Evolutionary conservation across 495 filamentous ascomycete species (phyloP).

Genomic region (Penicillium robsamsonii): DNA sequence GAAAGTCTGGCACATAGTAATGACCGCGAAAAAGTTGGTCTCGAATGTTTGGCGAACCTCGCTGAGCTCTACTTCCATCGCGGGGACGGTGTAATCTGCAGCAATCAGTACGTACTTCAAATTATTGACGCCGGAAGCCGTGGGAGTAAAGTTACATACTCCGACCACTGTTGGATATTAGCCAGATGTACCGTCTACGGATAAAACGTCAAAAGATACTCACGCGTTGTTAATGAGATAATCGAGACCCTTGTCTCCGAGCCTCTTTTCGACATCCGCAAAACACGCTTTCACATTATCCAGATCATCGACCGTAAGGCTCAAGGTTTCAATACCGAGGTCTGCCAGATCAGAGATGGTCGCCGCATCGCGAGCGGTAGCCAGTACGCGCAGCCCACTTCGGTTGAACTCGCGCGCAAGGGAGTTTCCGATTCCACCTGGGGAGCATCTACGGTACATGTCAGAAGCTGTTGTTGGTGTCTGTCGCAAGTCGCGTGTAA

Average conservation of each 20-base stretch:
- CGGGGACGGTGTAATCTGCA: constrained; percentile 59
- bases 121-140: constrained; percentile 35
- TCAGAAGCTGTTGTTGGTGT: constrained; percentile 4
- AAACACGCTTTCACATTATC: constrained; percentile 47
- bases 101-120: neutral
- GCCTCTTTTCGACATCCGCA: constrained; percentile 40
- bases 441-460: constrained; percentile 43
- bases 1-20: constrained; percentile 58
- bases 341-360: constrained; percentile 46
- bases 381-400: constrained; percentile 52
- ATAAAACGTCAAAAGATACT: constrained; percentile 18
- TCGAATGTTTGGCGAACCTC: constrained; percentile 55
- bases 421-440: constrained; percentile 58
- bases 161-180: constrained; percentile 7
- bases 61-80: constrained; percentile 51
- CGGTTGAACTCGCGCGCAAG: constrained; percentile 55
- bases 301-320: constrained; percentile 49
- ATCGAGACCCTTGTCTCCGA: constrained; percentile 49
- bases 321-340: constrained; percentile 53
- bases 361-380: constrained; percentile 53
- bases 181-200: neutral
- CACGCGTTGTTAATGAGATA: constrained; percentile 63
- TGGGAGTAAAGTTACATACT: neutral
- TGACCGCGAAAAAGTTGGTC: constrained; percentile 59
- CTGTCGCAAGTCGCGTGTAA: neutral